Base-by-base conservation (phyloP, 495 filamentous ascomycete genomes). In the Lasiosphaeriaceae sp. region DNA sequence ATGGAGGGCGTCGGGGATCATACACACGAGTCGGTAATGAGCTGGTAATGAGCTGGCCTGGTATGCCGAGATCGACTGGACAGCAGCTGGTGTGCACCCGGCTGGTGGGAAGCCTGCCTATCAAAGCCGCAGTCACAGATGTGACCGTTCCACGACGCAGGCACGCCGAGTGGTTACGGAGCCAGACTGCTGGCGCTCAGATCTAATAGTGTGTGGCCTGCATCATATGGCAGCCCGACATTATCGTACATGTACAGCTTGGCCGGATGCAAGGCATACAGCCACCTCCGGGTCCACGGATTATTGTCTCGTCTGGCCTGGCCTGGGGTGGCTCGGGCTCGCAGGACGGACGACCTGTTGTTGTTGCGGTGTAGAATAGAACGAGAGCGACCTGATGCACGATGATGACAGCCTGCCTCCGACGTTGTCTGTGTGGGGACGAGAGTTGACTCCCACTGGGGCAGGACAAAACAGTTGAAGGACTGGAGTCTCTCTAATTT, bases 151-250 rank as follows among this genome's bases (percentile, higher is more conserved):
- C 53, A 59, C 63, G 47, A 57, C 57, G 65, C 63, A 66, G 55
- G 63, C 53, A 58, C 60, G 46, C 58, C 63, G 52, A 43, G 39
- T 51, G 58, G 41, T 51, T 47, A 57, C 58, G 60, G 60, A 56
- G 59, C 52, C 58, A 56, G n/a, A 45, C 47, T 56, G 58, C 52
- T 60, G 55, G 43, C 55, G 59, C 55, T 54, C 49, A 56, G 55
- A 63, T 66, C 63, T 55, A 22, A 57, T 56, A 57, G 54, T 31
- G 50, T 55, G 48, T 47, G 20, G 56, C 16, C 48, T 57, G 61
- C 61, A 59, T 55, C 60, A 66, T n/a, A n/a, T 65, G 59, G 56
- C 56, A 58, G 51, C 59, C 64, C 57, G 54, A 59, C 50, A 39
- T 56, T 45, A 43, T 58, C 52, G 54, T 50, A 54, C 56, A 43